Conservation (phyloP, 139 green algal genomes). For the Tetradesmus obliquus region DNA sequence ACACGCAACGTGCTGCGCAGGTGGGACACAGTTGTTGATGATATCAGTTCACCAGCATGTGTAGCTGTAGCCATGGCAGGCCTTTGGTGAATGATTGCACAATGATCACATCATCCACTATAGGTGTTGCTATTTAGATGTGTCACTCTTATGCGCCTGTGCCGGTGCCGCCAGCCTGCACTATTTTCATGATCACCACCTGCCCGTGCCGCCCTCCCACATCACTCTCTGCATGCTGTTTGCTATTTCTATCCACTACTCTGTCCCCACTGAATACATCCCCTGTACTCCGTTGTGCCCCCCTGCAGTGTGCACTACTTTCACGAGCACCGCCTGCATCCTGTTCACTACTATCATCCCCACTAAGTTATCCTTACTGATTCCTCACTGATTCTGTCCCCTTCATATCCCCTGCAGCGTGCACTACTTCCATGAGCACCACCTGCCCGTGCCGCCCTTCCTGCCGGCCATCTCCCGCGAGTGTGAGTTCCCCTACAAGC, state of each 20-base stretch:
- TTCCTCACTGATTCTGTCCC: too few species aligned
- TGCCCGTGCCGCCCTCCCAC: not conserved
- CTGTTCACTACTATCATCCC: too few species aligned
- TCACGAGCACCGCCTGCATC: not conserved
- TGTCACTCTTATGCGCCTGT: too few species aligned
- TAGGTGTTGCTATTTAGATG: not conserved
- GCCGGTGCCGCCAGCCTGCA: not conserved
- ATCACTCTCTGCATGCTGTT: not conserved
- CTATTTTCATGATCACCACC: not conserved
- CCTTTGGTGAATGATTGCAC: not conserved
- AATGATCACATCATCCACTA: not conserved
- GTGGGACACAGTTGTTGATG: not conserved
- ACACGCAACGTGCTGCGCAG: conserved; percentile 74
- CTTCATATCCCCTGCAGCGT: conserved; percentile 27
- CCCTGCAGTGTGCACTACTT: conserved; percentile 18
- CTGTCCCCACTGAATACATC: too few species aligned
- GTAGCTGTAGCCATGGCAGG: not conserved
- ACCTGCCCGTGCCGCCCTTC: conserved; percentile 71
- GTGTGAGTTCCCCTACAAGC: conserved; percentile 79
- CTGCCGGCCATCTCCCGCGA: conserved; percentile 77
- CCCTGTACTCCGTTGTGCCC: not conserved
- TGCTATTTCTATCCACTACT: too few species aligned
- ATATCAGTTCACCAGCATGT: not conserved
- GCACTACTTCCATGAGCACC: conserved; percentile 69
- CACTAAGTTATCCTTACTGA: too few species aligned